These are phyloP conservation scores for Globisporangium alternatum DNA, from an alignment of 352 stramenopile species.

Conservation along the genomic window DNA sequence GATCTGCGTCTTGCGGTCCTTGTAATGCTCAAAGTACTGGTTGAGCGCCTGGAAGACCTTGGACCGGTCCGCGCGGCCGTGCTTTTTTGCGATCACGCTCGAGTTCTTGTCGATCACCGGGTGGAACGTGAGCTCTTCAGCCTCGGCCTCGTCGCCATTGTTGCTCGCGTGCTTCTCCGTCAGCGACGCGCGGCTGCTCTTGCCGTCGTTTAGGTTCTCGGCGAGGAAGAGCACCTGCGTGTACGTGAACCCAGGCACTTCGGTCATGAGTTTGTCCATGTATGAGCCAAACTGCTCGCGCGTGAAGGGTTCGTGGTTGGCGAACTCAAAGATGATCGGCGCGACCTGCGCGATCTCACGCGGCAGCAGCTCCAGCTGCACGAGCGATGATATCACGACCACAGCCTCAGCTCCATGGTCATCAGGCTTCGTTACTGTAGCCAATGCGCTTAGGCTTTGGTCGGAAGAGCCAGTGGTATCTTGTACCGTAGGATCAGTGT, in stretches of 20 bases:
- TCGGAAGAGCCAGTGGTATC: background rate
- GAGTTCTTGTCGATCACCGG: constrained; percentile 76
- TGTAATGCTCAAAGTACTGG: constrained; percentile 75
- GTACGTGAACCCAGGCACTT: constrained; percentile 64
- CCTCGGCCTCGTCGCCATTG: constrained; percentile 25
- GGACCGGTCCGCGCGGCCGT: constrained; percentile 47
- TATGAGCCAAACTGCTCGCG: constrained; percentile 34
- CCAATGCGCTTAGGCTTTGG: background rate
- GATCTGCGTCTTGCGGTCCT: constrained; percentile 46
- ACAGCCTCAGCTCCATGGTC: background rate
- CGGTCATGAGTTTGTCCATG: constrained; percentile 64
- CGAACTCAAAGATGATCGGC: constrained; percentile 65
- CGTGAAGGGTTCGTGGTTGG: constrained; percentile 43
- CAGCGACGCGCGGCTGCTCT: constrained; percentile 24
- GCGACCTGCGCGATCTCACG: constrained; percentile 52
- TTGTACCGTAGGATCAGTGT: background rate
- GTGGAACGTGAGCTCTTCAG: constrained; percentile 62
- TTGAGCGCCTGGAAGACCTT: constrained; percentile 72
- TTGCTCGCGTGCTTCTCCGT: constrained; percentile 11
- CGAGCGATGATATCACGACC: constrained; percentile 27
- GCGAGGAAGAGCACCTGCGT: constrained; percentile 72
- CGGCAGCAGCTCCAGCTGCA: constrained; percentile 47
- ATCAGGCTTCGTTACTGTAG: background rate
- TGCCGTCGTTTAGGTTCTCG: constrained; percentile 43
- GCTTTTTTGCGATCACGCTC: constrained; percentile 50